A percentile compares a stretch with the other conserved stretches of the same genome.
Conservation (phyloP, 768 basidiomycete genomes). For the Porphyrellus cyaneotinctus region DNA sequence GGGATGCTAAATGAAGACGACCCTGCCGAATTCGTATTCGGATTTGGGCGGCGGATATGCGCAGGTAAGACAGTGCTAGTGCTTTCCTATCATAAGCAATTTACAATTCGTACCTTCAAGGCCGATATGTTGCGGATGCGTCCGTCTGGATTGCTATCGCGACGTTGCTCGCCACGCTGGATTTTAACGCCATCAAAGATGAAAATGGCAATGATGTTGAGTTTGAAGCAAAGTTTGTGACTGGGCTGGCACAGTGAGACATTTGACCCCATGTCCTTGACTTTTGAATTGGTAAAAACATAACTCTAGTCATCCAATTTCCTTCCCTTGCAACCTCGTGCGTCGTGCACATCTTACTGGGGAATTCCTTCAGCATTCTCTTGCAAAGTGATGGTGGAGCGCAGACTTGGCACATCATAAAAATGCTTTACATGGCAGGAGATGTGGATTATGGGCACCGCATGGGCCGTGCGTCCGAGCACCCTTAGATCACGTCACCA, state of each 20-base stretch:
- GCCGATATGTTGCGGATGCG: neutral
- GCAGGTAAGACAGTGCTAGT: too few species aligned
- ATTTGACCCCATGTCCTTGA: too few species aligned
- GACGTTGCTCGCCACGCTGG: neutral
- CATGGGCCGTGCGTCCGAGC: too few species aligned
- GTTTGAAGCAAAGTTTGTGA: neutral
- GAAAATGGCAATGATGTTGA: neutral
- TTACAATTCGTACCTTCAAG: too few species aligned
- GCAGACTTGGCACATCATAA: too few species aligned
- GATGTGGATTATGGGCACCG: too few species aligned
- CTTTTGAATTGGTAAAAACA: too few species aligned
- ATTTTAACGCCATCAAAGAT: neutral
- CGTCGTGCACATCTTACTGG: neutral
- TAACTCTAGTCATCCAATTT: neutral
- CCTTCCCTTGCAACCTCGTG: neutral
- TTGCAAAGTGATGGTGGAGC: neutral
- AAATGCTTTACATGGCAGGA: too few species aligned
- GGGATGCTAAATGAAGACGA: neutral
- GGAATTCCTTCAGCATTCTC: neutral
- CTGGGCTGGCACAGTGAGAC: neutral
- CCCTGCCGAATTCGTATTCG: neutral
- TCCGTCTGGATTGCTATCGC: neutral
- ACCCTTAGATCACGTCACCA: too few species aligned
- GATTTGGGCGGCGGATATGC: neutral
- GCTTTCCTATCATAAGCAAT: too few species aligned